Percentiles rank a stretch among this genome's conserved stretches.
Evolutionary conservation across 768 basidiomycete genomes (phyloP).

Genomic region (Phlebiopsis gigantea): DNA sequence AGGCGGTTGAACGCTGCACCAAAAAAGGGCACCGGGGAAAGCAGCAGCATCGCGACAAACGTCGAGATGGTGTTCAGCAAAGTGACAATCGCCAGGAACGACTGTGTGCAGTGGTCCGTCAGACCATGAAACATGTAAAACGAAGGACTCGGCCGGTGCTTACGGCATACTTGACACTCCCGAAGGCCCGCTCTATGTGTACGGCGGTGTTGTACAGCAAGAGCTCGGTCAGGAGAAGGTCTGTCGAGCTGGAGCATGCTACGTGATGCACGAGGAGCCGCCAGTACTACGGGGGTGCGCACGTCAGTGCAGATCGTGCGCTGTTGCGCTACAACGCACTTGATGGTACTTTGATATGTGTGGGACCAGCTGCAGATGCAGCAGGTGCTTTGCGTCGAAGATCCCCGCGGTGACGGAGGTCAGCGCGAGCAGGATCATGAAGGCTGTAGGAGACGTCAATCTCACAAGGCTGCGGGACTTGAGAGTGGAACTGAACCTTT

Average conservation of each 20-base stretch:
- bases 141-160: slow-evolving; percentile 21
- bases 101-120: slow-evolving; percentile 42
- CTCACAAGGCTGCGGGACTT: background rate
- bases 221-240: slow-evolving; percentile 73
- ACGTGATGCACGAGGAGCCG: slow-evolving; percentile 68
- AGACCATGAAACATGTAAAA: background rate
- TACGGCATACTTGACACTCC: slow-evolving; percentile 83
- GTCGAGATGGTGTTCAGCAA: slow-evolving; percentile 64
- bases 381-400: slow-evolving; percentile 85
- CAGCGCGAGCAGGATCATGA: slow-evolving; percentile 69
- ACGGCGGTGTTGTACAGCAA: slow-evolving; percentile 67
- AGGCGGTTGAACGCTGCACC: slow-evolving; percentile 67
- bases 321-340: slow-evolving; percentile 35
- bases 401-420: slow-evolving; percentile 71
- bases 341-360: slow-evolving; percentile 90
- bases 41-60: slow-evolving; percentile 57
- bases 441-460: slow-evolving; percentile 39
- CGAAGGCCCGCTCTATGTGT: slow-evolving; percentile 80
- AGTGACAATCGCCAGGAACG: slow-evolving; percentile 67
- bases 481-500: slow-evolving; percentile 49
- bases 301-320: background rate
- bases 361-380: slow-evolving; percentile 83
- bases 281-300: slow-evolving; percentile 63
- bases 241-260: slow-evolving; percentile 79
- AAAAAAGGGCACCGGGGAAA: slow-evolving; percentile 34